phyloP scores from a whole-genome alignment of 1,284 basidiomycete species.

The Farysia itapuensis region DNA sequence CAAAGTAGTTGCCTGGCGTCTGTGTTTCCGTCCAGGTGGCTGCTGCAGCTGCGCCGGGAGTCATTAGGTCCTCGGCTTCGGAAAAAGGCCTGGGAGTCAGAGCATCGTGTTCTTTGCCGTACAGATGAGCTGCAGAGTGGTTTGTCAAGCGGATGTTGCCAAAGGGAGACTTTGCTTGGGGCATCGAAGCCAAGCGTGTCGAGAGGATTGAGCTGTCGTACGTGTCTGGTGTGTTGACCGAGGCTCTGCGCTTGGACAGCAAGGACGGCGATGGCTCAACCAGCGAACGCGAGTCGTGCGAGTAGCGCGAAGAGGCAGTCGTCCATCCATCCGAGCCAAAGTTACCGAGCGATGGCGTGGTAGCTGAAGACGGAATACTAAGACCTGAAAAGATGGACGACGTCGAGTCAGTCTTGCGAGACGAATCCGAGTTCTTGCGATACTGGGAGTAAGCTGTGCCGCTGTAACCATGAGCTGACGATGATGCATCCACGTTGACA shows the following conservation, averaged over 20 bases:
- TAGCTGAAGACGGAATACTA: neutral
- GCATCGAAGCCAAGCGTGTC: slow-evolving; percentile 13
- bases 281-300: slow-evolving; percentile 14
- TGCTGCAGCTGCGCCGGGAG: slow-evolving; percentile 31
- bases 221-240: slow-evolving; percentile 8
- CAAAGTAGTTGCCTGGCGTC: slow-evolving; percentile 24
- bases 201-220: slow-evolving; percentile 7
- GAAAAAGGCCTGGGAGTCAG: no score
- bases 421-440: no score
- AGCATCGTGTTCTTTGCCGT: no score
- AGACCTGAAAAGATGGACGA: no score
- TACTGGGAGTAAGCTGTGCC: no score
- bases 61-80: slow-evolving; percentile 1
- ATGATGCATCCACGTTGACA: no score
- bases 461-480: no score
- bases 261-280: slow-evolving; percentile 5
- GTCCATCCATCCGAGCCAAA: slow-evolving; percentile 8
- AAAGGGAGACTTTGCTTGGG: slow-evolving; percentile 15
- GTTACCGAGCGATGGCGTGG: slow-evolving; percentile 1
- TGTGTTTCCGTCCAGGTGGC: slow-evolving; percentile 38
- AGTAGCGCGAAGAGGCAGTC: slow-evolving; percentile 10
- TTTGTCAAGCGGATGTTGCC: slow-evolving; percentile 20
- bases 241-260: slow-evolving; percentile 12
- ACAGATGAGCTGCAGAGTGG: no score
- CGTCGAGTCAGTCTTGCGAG: no score